Evolutionary conservation across 352 stramenopile species (phyloP), one percentile per base, ranked within the genome.

Genomic region (Aphanomyces invadans): DNA sequence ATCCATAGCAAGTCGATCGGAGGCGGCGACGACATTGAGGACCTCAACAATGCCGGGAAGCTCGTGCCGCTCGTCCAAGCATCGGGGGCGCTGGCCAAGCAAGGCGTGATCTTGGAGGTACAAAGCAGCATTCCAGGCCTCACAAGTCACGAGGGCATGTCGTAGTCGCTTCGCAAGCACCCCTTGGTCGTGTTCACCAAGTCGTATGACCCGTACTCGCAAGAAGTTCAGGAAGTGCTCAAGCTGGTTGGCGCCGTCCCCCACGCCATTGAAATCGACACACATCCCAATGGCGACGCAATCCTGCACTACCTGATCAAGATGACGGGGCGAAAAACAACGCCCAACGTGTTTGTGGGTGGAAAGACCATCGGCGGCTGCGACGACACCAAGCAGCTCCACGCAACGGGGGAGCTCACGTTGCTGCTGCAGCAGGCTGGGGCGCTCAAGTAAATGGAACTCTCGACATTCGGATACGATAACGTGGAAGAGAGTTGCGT

Each of bases 311-410:
- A 90, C 57, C 76, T 99, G 31, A 78, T 90, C 56, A 71, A 86
- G 29, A 79, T 98, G 59, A 98, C 95, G 36, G 92, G 89, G 61
- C 95, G 97, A 68, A 86, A 86, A 57, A 98, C 95, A 2, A 96
- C 99, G 44, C 97, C 97, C 0, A 99, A 99, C 73, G 93, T 99
- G 36, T 99, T 99, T 75, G 92, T 99, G 55, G 92, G 90, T 62
- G 91, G 91, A 60, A 89, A 97, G 68, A 95, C 92, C 76, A 83
- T 98, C 55, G 96, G 96, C 64, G 96, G 96, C 44, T 92, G 96
- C 65, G 95, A 98, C 75, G 88, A 98, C 62, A 97, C 91, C 4
- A 83, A 97, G 62, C 77, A 75, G 33, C 78, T 97, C 62, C 79
- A 83, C 38, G 75, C 80, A 48, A 90, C 74, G 38, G 96, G 96